Base-by-base conservation (phyloP, 2,329 filamentous ascomycete genomes). In the Aquanectria penicillioides region DNA sequence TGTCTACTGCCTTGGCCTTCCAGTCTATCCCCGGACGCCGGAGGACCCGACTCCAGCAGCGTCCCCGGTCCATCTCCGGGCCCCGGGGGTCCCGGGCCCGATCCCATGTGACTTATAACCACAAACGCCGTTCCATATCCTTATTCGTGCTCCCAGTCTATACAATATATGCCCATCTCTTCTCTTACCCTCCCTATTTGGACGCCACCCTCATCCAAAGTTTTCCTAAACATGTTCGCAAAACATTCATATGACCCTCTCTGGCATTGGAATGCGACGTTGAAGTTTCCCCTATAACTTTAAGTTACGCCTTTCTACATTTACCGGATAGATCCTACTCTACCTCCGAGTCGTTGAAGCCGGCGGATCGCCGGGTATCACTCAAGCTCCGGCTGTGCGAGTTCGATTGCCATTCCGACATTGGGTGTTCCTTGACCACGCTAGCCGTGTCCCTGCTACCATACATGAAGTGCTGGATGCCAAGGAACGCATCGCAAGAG, bases 381-480 rank as follows among this genome's bases (percentile, higher is more conserved):
- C 78, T 77, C 29, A 75, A 65, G 62, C 71, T 80, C 56, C 74
- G 73, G 44, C 74, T 70, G 38, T 73, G 72, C 31, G 40, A 31
- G n/a, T 57, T 56, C 36, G 62, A 51, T 25, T 73, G 62, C 73
- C 73, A 75, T 25, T 79, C 73, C 52, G 69, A 66, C 73, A 78
- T 69, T 12, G 73, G 69, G 40, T 78, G 74, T 46, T 74, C 74
- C 69, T 81, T 81, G 49, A 77, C 64, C 34, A 67, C 65, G 12
- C 69, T 64, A 5, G 71, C 62, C 13, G 56, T 60, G 46, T 72
- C 78, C 5, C 83, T 82, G 46, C 83, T 80, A 10, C 88, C 88
- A 73, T 90, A 93, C 76, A 89, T 80, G 69, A 84, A 83, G 75
- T 92, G 94, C 73, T 95, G 92, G 13, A 89, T 74, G 2, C 91